phyloP scores from a whole-genome alignment of 208 protist genomes.

The Naegleria gruberi region DNA sequence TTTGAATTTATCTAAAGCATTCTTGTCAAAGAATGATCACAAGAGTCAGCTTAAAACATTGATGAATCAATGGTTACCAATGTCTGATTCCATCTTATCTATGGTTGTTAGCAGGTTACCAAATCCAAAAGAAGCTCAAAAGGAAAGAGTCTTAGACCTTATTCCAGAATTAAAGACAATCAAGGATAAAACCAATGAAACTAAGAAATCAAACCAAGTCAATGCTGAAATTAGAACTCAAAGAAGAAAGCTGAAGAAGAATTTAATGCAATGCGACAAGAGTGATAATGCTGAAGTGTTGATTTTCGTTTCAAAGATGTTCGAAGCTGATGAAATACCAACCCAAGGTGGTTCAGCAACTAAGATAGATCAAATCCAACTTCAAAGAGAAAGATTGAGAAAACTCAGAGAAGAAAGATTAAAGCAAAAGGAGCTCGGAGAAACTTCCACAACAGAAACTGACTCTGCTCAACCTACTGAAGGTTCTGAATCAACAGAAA shows the following conservation, averaged over 20 bases:
- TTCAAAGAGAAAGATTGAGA: neutral
- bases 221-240: constrained; percentile 52
- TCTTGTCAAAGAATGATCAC: constrained; percentile 31
- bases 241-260: constrained; percentile 40
- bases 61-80: constrained; percentile 82
- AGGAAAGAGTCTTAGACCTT: constrained; percentile 52
- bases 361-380: neutral
- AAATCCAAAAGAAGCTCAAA: constrained; percentile 71
- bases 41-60: constrained; percentile 40
- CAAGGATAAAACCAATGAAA: neutral
- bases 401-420: neutral
- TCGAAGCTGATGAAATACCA: constrained; percentile 44
- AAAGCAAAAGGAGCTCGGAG: neutral
- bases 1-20: constrained; percentile 40
- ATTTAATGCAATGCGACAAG: constrained; percentile 36
- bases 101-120: constrained; percentile 70
- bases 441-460: neutral
- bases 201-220: neutral
- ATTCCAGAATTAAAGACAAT: constrained; percentile 52
- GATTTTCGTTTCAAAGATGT: constrained; percentile 49
- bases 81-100: constrained; percentile 73
- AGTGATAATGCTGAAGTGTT: constrained; percentile 28
- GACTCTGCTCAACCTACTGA: neutral
- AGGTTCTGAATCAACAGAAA: neutral
- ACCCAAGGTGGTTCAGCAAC: neutral